Evolutionary conservation across 495 filamentous ascomycete genomes (phyloP), one percentile per base, ranked within the genome.

Genomic region (Trichocladium uniseriatum): DNA sequence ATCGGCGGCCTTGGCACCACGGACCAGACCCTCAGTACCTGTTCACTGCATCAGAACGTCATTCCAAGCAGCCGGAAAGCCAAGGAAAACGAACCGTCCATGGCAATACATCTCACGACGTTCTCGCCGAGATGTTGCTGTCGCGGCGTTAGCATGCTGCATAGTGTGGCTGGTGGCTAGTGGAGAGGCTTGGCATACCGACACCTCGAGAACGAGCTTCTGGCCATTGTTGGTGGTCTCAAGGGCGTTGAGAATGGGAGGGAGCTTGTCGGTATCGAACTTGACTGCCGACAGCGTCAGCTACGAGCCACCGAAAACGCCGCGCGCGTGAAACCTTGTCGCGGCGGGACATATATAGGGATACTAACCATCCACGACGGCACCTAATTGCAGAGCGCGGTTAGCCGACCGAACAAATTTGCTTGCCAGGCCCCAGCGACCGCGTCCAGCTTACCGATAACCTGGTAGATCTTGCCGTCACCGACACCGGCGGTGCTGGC

Each of bases 111-210:
- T 75, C 92, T 84, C 71, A 98, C 94, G 68, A 95, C 89, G 80
- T 86, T 95, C 80, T 98, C 87, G 77, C 92, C 92, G 74, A 98
- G 77, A 81, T 98, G 92, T 95, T 98, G 92, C 89, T 95, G 65
- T 62, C 39, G 42, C 20, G 6, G n/a, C 29, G 66, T 81, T 63
- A 79, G 74, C 56, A 34, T 5, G 3, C 10, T n/a, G 32, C 14
- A 49, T 20, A 14, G 34, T 32, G 31, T 32, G 9, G 27, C 27
- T 21, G 29, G 9, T 29, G 38, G 37, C 37, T 32, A 20, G 29
- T 38, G 27, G 11, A 36, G 34, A 43, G 43, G 31, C 44, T 51
- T 58, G 52, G 49, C 89, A 68, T 94, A 95, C 89, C 66, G 92
- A 73, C 72, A 98, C 92, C 79, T 98, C 92, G 53, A 98, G 83